Evolutionary conservation across 164 flowering plant species (phyloP).

Genomic region (Nelumbo lutea): DNA sequence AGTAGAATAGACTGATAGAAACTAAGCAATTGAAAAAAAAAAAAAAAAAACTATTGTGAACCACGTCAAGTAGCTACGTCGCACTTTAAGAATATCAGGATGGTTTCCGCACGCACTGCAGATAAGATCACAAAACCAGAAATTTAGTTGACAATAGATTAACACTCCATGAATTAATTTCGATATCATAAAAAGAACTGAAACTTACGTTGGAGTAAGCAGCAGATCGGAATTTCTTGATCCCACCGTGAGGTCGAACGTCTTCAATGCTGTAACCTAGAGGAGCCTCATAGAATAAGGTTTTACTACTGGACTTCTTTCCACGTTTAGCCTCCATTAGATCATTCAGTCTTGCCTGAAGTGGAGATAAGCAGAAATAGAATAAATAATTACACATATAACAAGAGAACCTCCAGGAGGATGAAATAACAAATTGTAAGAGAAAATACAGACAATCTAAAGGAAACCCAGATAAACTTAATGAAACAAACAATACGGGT

Average conservation of each 20-base stretch:
- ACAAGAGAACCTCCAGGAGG: too few species aligned
- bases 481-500: too few species aligned
- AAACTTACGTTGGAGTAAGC: constrained; percentile 68
- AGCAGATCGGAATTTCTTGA: constrained; percentile 68
- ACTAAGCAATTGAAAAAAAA: constrained; percentile 6
- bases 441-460: too few species aligned
- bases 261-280: constrained; percentile 74
- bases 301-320: constrained; percentile 47
- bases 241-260: constrained; percentile 61
- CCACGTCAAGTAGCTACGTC: constrained; percentile 18
- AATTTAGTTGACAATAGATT: neutral
- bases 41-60: constrained; percentile 5
- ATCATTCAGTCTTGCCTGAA: constrained; percentile 34
- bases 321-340: constrained; percentile 67
- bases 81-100: constrained; percentile 47
- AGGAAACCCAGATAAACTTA: too few species aligned
- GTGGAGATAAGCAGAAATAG: neutral
- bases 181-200: neutral
- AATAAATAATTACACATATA: too few species aligned
- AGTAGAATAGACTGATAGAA: neutral
- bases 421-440: too few species aligned
- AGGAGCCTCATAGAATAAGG: constrained; percentile 56
- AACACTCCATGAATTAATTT: too few species aligned
- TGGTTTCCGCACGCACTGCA: constrained; percentile 87
- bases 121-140: constrained; percentile 1